A percentile compares a stretch with the other conserved stretches of the same genome.
Evolutionary conservation across 768 basidiomycete species (phyloP).

Genomic region (Phanerochaete sordida): DNA sequence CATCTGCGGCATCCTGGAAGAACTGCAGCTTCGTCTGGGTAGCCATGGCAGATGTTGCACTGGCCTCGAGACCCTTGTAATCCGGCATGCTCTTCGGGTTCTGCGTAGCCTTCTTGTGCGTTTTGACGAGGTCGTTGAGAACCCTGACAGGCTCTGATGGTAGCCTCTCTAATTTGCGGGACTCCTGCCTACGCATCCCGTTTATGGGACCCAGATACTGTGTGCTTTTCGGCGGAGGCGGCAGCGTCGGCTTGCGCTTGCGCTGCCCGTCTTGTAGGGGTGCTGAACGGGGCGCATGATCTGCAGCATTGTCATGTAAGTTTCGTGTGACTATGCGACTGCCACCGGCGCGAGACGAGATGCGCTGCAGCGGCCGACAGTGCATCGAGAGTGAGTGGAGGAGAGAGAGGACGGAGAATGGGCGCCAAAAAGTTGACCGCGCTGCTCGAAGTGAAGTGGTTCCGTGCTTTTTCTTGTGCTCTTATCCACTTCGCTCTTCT

Average conservation of each 20-base stretch:
- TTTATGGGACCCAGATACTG: neutral
- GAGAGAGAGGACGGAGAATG: neutral
- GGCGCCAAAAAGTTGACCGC: neutral
- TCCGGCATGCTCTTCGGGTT: neutral
- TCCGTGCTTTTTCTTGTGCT: neutral
- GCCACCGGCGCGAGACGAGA: neutral
- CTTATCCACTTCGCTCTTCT: neutral
- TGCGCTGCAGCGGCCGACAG: neutral
- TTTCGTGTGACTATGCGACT: neutral
- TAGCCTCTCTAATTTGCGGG: neutral
- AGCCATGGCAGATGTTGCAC: neutral
- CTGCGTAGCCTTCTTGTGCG: neutral
- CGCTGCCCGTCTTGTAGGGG: neutral
- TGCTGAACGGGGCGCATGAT: neutral
- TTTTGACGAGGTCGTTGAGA: neutral
- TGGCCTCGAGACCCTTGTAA: neutral
- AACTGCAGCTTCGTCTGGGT: constrained; percentile 7
- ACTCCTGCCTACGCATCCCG: neutral
- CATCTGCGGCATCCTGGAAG: neutral
- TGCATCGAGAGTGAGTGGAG: neutral
- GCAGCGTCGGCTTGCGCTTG: neutral
- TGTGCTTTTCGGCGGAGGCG: neutral
- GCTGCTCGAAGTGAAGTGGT: neutral
- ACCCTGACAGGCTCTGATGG: neutral
- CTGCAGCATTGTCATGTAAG: neutral